phyloP scores from a whole-genome alignment of 140 eudicot species.

The Oenanthe javanica region DNA sequence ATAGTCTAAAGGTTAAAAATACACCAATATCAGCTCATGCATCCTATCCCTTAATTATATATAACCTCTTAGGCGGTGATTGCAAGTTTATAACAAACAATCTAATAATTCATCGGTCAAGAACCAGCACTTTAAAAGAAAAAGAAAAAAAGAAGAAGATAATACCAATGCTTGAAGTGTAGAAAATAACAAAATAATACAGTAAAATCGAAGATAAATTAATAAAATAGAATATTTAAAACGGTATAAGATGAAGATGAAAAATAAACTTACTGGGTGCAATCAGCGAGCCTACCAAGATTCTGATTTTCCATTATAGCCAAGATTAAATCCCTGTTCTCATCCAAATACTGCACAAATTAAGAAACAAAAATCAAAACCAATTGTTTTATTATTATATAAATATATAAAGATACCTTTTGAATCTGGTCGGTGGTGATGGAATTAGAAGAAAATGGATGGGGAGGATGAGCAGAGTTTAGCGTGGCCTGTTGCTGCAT shows the following conservation, averaged over 20 bases:
- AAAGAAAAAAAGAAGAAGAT: no score
- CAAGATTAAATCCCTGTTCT: conserved; percentile 77
- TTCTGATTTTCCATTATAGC: conserved; percentile 92
- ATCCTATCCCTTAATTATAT: background rate
- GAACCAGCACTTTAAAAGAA: background rate
- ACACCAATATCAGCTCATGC: background rate
- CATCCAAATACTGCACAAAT: conserved; percentile 74
- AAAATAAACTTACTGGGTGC: conserved; percentile 69
- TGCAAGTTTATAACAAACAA: background rate
- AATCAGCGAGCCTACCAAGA: conserved; percentile 67
- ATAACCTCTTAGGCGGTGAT: background rate
- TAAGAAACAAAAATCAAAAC: background rate
- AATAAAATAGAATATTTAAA: no score
- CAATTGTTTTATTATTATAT: background rate
- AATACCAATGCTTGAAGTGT: no score
- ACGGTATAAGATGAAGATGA: background rate
- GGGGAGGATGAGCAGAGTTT: conserved; percentile 20
- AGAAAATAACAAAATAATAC: no score
- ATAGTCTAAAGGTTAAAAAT: no score
- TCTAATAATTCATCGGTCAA: background rate
- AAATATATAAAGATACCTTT: conserved; percentile 33
- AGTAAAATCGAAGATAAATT: no score
- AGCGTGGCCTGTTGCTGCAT: conserved; percentile 31
- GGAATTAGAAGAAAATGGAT: conserved; percentile 38
- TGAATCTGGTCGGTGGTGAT: conserved; percentile 78